Conservation (phyloP, 495 filamentous ascomycete genomes). For the Sordaria brevicollis region DNA sequence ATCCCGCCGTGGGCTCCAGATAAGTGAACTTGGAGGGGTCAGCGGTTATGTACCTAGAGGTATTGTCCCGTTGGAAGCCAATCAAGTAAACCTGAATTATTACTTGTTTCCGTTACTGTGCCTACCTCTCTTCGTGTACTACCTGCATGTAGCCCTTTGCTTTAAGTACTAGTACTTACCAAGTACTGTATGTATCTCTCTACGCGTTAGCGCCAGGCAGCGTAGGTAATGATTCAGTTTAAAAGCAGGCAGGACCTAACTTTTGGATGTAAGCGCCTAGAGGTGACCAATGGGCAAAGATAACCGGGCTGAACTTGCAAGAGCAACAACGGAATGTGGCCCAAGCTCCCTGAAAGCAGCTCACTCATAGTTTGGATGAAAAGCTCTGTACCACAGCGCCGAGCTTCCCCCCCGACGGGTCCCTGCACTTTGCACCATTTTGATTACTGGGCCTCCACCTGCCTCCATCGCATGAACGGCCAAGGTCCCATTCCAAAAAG, state of each 20-base stretch:
- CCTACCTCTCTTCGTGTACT: too few relatives aligned
- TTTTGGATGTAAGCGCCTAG: not conserved
- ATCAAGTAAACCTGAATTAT: too few relatives aligned
- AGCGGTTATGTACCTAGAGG: too few relatives aligned
- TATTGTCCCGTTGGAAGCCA: not conserved
- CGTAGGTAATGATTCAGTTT: not conserved
- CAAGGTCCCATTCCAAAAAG: not conserved
- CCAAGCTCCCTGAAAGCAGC: not conserved
- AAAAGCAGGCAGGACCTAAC: not conserved
- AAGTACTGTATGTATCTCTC: not conserved
- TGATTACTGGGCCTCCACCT: not conserved
- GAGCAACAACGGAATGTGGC: too few relatives aligned
- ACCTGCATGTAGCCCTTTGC: too few relatives aligned
- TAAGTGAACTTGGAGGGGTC: not conserved
- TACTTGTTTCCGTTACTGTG: too few relatives aligned
- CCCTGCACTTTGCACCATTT: not conserved
- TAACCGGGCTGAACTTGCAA: too few relatives aligned
- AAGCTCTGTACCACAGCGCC: not conserved
- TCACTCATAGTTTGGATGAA: not conserved
- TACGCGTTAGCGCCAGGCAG: not conserved
- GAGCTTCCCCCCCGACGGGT: not conserved
- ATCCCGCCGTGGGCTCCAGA: too few relatives aligned
- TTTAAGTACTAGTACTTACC: not conserved
- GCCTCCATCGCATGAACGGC: not conserved
- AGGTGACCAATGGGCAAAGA: too few relatives aligned